phyloP scores from a whole-genome alignment of 306 rosid species.

The Gleditsia sinensis region DNA sequence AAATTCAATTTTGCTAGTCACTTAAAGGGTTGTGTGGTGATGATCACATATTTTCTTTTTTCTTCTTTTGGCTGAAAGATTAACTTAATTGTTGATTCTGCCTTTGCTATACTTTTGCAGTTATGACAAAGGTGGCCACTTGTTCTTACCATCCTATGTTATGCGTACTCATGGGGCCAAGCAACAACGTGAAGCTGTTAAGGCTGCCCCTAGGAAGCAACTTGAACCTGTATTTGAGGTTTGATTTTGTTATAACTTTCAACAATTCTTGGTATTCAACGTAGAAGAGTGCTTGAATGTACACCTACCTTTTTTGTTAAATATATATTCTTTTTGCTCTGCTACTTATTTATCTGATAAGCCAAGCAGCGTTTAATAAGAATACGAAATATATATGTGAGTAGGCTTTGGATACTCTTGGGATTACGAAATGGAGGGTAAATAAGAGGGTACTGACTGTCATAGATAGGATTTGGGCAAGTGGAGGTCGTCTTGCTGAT shows the following conservation, averaged over 20 bases:
- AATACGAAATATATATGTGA: conserved; percentile 1
- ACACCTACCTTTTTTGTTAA: conserved; percentile 1
- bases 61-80: conserved; percentile 21
- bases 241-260: conserved; percentile 33
- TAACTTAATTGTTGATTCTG: conserved; percentile 17
- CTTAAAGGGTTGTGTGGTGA: no score
- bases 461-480: conserved; percentile 87
- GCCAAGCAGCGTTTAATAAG: conserved; percentile 9
- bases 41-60: background rate
- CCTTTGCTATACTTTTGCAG: conserved; percentile 47
- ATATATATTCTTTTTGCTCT: background rate
- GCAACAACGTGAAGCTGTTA: conserved; percentile 91
- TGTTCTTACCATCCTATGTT: conserved; percentile 79
- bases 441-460: conserved; percentile 73
- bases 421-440: conserved; percentile 84
- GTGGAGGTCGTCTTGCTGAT: conserved; percentile 85
- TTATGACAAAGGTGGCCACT: conserved; percentile 93
- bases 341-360: conserved; percentile 1
- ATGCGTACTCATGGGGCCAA: conserved; percentile 95
- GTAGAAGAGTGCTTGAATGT: background rate
- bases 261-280: conserved; percentile 11
- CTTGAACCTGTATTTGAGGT: conserved; percentile 77
- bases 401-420: conserved; percentile 92
- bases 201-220: conserved; percentile 69
- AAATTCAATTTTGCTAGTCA: no score